Evolutionary conservation across 2,329 filamentous ascomycete species (phyloP), one percentile per base, ranked within the genome.

Genomic region (Lachnellula occidentalis): DNA sequence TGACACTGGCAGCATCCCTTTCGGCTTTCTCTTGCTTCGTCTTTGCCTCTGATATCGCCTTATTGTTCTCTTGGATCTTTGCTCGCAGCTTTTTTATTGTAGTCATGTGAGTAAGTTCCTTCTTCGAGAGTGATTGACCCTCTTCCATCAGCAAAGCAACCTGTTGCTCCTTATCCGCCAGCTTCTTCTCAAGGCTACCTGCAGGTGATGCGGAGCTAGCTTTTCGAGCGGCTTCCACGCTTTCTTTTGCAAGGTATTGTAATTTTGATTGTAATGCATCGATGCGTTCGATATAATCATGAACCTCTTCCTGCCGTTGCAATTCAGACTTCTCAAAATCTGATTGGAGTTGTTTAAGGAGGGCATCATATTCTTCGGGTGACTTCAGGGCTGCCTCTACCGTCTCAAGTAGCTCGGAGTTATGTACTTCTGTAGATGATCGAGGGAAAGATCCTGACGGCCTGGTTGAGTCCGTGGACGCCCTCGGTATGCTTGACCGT

Each of bases 241-340:
- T 86, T 66, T 92, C 88, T 58, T 87, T 87, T 2, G 92, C 86
- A 12, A 99, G 75, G 66, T 95, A 96, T 61, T 92, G 87, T 27
- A 99, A 74, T 68, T 99, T 97, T 6, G 90, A 84, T 69, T 97
- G 90, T 1, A 99, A 74, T 4, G 92, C 88, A 74, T 99, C 94
- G 53, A 96, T 94, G 36, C 88, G 85, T 71, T 99, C 94, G 6
- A 92, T 80, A 59, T 96, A 90, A 48, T 80, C 80, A 64, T 94
- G 85, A 41, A 91, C 79, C 68, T 97, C 94, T 63, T 94, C 89
- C 55, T 92, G 86, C 61, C 89, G 82, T 58, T 84, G 67, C 48
- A 66, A 39, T 49, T 68, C 65, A 3, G 66, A 61, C 2, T 56
- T 59, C 45, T 67, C 64, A 41, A 60, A 63, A 51, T 69, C 63